Base-by-base conservation (phyloP, 805 yeast genomes). In the Barnettozyma vustinii region DNA sequence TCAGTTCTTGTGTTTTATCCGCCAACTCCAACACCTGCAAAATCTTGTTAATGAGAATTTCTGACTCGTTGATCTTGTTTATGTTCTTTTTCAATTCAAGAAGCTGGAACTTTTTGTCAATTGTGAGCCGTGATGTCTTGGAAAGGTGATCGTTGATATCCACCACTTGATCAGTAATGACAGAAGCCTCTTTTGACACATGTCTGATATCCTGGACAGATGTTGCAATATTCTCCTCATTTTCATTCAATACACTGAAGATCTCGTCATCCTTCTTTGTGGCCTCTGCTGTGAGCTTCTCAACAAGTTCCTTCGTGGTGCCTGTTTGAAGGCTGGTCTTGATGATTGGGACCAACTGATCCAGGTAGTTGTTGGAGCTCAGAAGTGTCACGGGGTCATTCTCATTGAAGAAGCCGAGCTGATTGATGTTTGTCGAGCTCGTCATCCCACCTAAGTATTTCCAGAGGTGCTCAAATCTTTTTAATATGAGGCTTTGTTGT, bases 1-100 rank as follows among this genome's bases (percentile, higher is more conserved):
- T 84, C 60, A 91, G 71, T 37, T 87, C 91, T 61, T 89, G 88
- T 44, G 90, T 87, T 59, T 83, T 86, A 66, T 90, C 91, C 15
- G 96, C 86, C 56, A 86, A 76, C 60, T 91, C 96, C 48, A 92
- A 73, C 9, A 91, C 91, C 54, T 85, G 89, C 21, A 91, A 71
- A 56, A 96, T 85, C 44, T 82, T 74, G 47, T 77, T 80, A 33
- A 92, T 78, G 19, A 88, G 80, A 37, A 77, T 74, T 8, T 78
- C 78, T 0, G 96, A 84, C 55, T 86, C 88, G 46, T 79, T 77
- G 52, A 92, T 83, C 62, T 86, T 87, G 45, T 70, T 69, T 16
- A 81, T 74, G 7, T 84, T 77, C 55, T 81, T 83, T 56, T 84
- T 84, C 51, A 80, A 71, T 46, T 79, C 80, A 21, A 86, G 69